A percentile compares a stretch with the other conserved stretches of the same genome.
These are phyloP conservation scores for Tuber umbilicatum DNA, from an alignment of 495 filamentous ascomycete species.

Conservation along the genomic window DNA sequence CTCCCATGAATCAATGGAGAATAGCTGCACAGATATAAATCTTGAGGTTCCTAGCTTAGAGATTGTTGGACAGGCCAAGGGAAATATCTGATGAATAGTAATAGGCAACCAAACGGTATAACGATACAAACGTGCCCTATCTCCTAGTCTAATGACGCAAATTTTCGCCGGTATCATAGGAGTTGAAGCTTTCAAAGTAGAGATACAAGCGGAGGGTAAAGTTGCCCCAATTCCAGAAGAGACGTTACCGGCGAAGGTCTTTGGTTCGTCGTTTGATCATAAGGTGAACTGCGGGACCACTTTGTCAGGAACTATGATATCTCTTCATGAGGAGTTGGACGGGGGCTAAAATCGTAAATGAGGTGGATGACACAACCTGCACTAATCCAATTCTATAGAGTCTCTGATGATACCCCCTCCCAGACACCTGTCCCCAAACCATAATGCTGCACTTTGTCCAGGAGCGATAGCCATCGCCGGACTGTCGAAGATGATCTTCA, in stretches of 20 bases:
- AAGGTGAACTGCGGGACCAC: not conserved
- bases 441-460: constrained; percentile 39
- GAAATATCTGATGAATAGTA: not conserved
- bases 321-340: not conserved
- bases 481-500: constrained; percentile 34
- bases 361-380: not conserved
- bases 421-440: constrained; percentile 37
- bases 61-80: not conserved
- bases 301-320: not conserved
- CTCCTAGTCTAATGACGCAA: not conserved
- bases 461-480: constrained; percentile 34
- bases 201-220: not conserved
- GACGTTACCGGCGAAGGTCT: not conserved
- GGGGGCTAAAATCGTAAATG: not conserved
- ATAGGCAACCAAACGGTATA: not conserved
- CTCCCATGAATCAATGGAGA: not conserved
- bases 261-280: not conserved
- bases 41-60: not conserved
- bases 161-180: not conserved
- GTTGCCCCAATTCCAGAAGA: not conserved
- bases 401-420: constrained; percentile 37
- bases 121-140: not conserved
- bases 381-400: constrained; percentile 24
- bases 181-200: not conserved
- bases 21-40: not conserved